A percentile compares a stretch with the other conserved stretches of the same genome.
phyloP scores from a whole-genome alignment of 2,329 filamentous ascomycete species.

The Gyromitra esculenta region DNA sequence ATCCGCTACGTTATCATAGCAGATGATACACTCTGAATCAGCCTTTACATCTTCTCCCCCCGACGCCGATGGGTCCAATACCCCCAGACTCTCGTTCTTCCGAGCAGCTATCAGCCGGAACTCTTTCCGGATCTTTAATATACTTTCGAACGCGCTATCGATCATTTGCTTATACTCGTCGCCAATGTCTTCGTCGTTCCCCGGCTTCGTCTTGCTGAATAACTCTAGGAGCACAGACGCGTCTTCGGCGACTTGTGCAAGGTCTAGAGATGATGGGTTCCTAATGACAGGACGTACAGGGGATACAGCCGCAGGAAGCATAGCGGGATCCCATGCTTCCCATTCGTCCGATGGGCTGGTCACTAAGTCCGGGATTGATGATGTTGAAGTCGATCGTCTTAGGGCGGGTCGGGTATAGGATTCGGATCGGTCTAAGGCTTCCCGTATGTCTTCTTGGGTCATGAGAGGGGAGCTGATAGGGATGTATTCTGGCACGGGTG shows the following conservation, averaged over 20 bases:
- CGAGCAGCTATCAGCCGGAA: background rate
- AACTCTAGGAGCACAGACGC: slow-evolving; percentile 42
- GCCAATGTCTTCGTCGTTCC: background rate
- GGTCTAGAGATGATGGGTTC: background rate
- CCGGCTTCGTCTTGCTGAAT: slow-evolving; percentile 38
- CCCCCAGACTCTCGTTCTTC: background rate
- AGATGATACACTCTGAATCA: slow-evolving; percentile 47
- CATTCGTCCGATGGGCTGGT: background rate
- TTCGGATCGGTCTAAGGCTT: background rate
- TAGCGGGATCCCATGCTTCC: slow-evolving; percentile 27
- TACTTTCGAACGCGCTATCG: slow-evolving; percentile 37
- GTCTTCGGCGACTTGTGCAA: slow-evolving; percentile 34
- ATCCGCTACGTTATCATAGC: slow-evolving; percentile 41
- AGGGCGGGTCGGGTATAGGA: slow-evolving; percentile 1
- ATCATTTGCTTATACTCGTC: slow-evolving; percentile 35
- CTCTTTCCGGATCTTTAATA: slow-evolving; percentile 30
- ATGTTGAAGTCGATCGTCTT: background rate
- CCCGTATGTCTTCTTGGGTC: background rate
- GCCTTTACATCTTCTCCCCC: background rate
- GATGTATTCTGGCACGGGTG: too few relatives aligned
- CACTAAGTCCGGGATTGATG: background rate
- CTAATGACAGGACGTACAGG: background rate
- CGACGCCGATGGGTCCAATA: too few relatives aligned
- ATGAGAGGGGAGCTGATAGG: background rate
- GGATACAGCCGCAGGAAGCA: background rate